A percentile compares a stretch with the other conserved stretches of the same genome.
Evolutionary conservation across 805 yeast species (phyloP).

Genomic region (Myxozyma melibiosi): DNA sequence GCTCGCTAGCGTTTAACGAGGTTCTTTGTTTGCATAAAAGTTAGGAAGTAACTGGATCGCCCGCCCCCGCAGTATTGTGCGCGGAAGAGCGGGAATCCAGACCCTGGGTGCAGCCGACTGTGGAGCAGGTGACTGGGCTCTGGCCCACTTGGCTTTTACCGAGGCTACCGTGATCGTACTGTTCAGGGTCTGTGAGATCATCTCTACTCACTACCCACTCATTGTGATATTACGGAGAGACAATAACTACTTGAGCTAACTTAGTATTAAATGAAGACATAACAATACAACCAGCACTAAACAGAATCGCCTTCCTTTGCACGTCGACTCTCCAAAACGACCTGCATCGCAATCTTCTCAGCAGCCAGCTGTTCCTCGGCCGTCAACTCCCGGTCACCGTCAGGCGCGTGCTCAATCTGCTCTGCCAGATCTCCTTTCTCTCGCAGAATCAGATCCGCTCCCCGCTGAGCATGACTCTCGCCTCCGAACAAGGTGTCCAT

Average conservation of each 20-base stretch:
- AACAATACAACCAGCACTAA: background rate
- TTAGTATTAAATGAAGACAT: background rate
- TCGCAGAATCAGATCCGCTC: slow-evolving; percentile 1
- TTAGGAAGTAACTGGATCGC: too few relatives aligned
- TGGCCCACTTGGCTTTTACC: too few relatives aligned
- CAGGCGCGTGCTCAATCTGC: slow-evolving; percentile 1
- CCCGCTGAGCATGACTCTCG: slow-evolving; percentile 8
- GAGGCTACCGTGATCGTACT: too few relatives aligned
- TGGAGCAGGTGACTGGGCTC: too few relatives aligned
- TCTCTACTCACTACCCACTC: too few relatives aligned
- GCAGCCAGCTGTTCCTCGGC: background rate
- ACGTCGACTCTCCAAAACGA: background rate
- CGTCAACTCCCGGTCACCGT: background rate
- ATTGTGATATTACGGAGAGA: too few relatives aligned
- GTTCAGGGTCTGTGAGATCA: too few relatives aligned
- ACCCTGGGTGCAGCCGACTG: too few relatives aligned
- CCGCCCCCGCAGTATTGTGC: too few relatives aligned
- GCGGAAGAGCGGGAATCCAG: too few relatives aligned
- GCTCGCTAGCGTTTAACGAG: too few relatives aligned
- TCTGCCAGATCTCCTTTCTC: slow-evolving; percentile 4
- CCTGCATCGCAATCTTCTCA: slow-evolving; percentile 5
- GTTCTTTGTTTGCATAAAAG: too few relatives aligned
- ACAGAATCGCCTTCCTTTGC: background rate
- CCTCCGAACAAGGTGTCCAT: slow-evolving; percentile 64
- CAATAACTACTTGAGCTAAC: background rate